Conservation (phyloP, 192 early-diverging fungal species). For the Backusella tarrabulga region DNA sequence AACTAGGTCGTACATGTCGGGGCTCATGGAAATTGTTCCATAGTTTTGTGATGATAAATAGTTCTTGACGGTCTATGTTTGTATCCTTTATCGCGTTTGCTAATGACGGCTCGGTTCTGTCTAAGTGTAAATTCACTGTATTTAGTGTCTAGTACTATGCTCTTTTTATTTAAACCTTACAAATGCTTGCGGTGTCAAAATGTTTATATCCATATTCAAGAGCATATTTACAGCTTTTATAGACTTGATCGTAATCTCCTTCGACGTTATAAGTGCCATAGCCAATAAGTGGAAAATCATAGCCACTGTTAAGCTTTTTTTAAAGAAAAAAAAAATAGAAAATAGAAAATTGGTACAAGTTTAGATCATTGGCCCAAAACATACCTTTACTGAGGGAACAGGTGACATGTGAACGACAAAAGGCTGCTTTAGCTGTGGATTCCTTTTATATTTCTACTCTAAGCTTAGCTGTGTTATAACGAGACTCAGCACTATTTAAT, state of each 20-base stretch:
- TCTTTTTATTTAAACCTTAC: background rate
- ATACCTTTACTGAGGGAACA: conserved; percentile 5
- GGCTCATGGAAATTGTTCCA: conserved; percentile 49
- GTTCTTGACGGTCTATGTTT: conserved; percentile 53
- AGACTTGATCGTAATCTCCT: conserved; percentile 18
- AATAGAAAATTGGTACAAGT: background rate
- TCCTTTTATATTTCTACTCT: too few relatives aligned
- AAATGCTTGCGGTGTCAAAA: conserved; percentile 34
- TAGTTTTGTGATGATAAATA: conserved; percentile 68
- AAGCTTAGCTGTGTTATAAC: too few relatives aligned
- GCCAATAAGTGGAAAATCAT: conserved; percentile 29
- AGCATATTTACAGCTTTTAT: conserved; percentile 23
- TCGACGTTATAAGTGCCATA: conserved; percentile 27
- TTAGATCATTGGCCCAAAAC: background rate
- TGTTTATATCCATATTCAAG: conserved; percentile 24
- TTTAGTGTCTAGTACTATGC: background rate
- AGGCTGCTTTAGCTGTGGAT: too few relatives aligned
- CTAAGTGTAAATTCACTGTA: conserved; percentile 2
- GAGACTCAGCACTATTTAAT: too few relatives aligned
- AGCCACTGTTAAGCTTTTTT: conserved; percentile 33
- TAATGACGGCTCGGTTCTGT: conserved; percentile 68
- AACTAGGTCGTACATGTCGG: conserved; percentile 57
- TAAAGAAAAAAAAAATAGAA: background rate
- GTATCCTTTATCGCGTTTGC: conserved; percentile 56
- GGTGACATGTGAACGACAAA: background rate